These are phyloP conservation scores for Coffea canephora DNA, from an alignment of 257 asterid genomes.

Conservation along the genomic window DNA sequence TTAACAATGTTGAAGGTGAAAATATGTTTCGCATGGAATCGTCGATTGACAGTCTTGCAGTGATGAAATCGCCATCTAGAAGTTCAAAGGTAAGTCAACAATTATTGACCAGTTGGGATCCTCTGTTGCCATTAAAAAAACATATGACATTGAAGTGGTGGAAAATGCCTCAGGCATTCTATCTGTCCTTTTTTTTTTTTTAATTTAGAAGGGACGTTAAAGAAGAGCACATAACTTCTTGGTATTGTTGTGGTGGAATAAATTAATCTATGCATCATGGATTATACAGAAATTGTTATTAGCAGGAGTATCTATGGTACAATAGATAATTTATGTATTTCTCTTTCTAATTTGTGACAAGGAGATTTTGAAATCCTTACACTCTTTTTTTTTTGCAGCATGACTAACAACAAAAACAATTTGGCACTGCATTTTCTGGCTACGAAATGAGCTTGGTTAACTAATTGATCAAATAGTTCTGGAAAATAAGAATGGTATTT, in stretches of 20 bases:
- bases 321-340: not conserved
- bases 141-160: not conserved
- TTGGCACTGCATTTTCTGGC: not conserved
- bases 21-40: conserved; percentile 41
- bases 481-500: not conserved
- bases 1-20: conserved; percentile 42
- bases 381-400: not conserved
- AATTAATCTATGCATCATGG: not conserved
- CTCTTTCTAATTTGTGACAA: not conserved
- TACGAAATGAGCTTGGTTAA: not conserved
- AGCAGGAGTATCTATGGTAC: not conserved
- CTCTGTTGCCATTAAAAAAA: not conserved
- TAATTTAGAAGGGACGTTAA: not conserved
- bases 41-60: conserved; percentile 48
- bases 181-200: not conserved
- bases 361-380: not conserved
- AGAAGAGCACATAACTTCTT: not conserved
- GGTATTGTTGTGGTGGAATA: not conserved
- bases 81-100: conserved; percentile 46
- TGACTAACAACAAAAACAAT: not conserved
- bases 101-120: not conserved
- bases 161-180: not conserved
- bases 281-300: not conserved
- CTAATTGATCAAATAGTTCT: not conserved
- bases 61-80: conserved; percentile 55